Evolutionary conservation across 2,329 filamentous ascomycete species (phyloP).

Genomic region (Neofusicoccum ribis): DNA sequence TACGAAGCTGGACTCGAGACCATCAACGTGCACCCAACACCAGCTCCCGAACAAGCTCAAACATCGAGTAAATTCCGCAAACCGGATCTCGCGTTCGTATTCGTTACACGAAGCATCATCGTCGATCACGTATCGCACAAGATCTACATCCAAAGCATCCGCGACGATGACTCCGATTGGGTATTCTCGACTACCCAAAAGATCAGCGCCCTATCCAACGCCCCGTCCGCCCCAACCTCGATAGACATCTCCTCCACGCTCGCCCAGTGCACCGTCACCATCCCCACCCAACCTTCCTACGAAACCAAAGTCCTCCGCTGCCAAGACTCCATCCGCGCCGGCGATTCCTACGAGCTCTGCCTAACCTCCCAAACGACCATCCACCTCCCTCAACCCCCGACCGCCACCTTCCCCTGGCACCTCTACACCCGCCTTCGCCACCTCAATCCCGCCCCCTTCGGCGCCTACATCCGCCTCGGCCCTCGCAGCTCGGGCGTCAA

Average conservation of each 20-base stretch:
- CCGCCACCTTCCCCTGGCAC: slow-evolving; percentile 55
- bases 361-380: slow-evolving; percentile 75
- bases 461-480: slow-evolving; percentile 74
- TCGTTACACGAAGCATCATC: slow-evolving; percentile 75
- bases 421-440: slow-evolving; percentile 70
- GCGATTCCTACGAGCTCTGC: slow-evolving; percentile 84
- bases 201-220: not conserved
- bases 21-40: slow-evolving; percentile 48
- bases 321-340: slow-evolving; percentile 70
- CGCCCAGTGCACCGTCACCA: not conserved
- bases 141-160: slow-evolving; percentile 69
- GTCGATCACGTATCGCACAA: slow-evolving; percentile 67
- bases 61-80: slow-evolving; percentile 20
- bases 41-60: not conserved
- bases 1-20: slow-evolving; percentile 77
- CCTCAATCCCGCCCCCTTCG: slow-evolving; percentile 80
- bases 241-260: not conserved
- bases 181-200: slow-evolving; percentile 36
- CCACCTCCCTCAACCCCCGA: slow-evolving; percentile 38
- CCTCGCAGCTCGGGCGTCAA: slow-evolving; percentile 49
- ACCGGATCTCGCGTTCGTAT: slow-evolving; percentile 76
- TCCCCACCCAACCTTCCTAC: not conserved
- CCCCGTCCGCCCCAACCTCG: not conserved
- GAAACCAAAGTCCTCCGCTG: slow-evolving; percentile 45
- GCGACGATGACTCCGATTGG: slow-evolving; percentile 48